Evolutionary conservation across 2,329 filamentous ascomycete genomes (phyloP), one percentile per base, ranked within the genome.

Genomic region (Didymella segeticola): DNA sequence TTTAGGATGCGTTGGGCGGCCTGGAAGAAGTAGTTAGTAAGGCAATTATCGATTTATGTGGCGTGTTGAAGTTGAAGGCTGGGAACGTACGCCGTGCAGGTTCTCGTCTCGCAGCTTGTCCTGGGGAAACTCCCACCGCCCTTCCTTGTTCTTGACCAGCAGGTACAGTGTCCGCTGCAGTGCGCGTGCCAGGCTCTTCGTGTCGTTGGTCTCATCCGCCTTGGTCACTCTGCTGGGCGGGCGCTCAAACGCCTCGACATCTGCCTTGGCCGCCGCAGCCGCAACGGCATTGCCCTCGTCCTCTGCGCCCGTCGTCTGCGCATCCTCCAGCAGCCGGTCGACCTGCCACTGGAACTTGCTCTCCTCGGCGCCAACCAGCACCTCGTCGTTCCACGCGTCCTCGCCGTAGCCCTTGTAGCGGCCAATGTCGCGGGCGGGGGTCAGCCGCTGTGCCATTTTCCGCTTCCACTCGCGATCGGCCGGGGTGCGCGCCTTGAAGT

Each of bases 401-500:
- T 84, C 85, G 58, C 82, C 81, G 72, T 89, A 89, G 37, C 89
- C 89, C 67, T 89, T 86, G 81, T 96, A 97, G 45, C 85, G 80
- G 54, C 93, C 93, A 61, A 97, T 86, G 75, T 98, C 93, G 71
- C 91, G 86, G 39, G 90, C 89, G 6, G 91, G 84, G 7, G 90
- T 89, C 67, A 87, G 83, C 52, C 93, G 88, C 72, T 91, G 88
- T 64, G 82, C 82, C 59, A 91, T 84, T 78, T 96, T 96, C 71
- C 91, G 83, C 75, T 93, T 90, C 91, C 92, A 98, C 78, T 97
- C 93, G 43, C 91, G 81, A 62, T 93, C 90, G 8, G 86, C 83
- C 1, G 92, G 88, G 10, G 93, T 96, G 71, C 91, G 90, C 64
- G 87, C 87, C 81, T 96, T 96, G 84, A 93, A 96, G 83, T 96